Evolutionary conservation across 768 basidiomycete species (phyloP).

Genomic region (Leccinum sublutescens): DNA sequence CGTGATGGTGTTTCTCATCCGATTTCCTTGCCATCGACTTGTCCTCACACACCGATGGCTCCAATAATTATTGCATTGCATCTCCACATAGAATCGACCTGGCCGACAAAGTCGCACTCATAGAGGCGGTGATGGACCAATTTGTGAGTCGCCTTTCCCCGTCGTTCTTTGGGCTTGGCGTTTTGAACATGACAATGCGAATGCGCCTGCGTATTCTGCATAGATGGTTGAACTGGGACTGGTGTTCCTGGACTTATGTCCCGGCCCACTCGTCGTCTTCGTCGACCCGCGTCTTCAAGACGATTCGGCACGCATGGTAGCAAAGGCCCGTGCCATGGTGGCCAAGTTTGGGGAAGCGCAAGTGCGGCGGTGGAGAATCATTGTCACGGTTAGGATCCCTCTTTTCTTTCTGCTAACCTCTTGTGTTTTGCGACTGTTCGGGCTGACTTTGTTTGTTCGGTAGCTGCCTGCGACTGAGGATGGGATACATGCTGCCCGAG

Average conservation of each 20-base stretch:
- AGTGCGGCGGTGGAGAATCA: conserved; percentile 38
- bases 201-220: background rate
- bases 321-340: conserved; percentile 41
- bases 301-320: conserved; percentile 39
- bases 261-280: conserved; percentile 50
- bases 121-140: conserved; percentile 23
- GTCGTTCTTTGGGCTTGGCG: background rate
- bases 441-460: background rate
- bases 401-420: background rate
- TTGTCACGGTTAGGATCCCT: conserved; percentile 39
- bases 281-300: conserved; percentile 49
- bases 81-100: conserved; percentile 12
- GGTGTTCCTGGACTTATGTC: conserved; percentile 41
- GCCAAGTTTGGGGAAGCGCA: conserved; percentile 41
- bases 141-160: conserved; percentile 30
- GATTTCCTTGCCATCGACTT: background rate
- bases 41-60: background rate
- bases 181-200: background rate
- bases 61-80: background rate
- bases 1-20: background rate
- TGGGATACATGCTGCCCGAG: conserved; percentile 48
- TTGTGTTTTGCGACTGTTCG: background rate
- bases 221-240: conserved; percentile 53
- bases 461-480: conserved; percentile 59
- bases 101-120: conserved; percentile 15